These are phyloP conservation scores for Nicotiana attenuata DNA, from an alignment of 257 asterid genomes.

Conservation along the genomic window DNA sequence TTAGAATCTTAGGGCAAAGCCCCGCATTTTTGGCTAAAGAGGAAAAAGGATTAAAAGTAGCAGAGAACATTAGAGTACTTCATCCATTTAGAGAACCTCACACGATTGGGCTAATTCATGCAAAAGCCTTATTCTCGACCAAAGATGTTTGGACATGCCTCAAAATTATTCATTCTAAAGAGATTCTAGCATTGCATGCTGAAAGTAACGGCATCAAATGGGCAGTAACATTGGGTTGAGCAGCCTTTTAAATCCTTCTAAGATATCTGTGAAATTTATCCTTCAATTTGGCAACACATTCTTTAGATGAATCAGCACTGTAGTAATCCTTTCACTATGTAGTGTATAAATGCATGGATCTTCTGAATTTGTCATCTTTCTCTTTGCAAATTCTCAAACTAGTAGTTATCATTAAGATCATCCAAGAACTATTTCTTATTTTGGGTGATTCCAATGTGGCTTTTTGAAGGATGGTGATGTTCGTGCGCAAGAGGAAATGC, in stretches of 20 bases:
- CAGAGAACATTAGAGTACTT: background rate
- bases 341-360: background rate
- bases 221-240: background rate
- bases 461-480: slow-evolving; percentile 58
- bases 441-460: background rate
- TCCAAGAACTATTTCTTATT: background rate
- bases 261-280: background rate
- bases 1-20: background rate
- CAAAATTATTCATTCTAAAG: background rate
- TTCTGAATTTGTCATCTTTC: background rate
- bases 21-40: background rate
- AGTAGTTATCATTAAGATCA: background rate
- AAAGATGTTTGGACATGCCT: background rate
- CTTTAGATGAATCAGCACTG: background rate
- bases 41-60: background rate
- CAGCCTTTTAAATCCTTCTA: background rate
- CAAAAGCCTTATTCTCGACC: background rate
- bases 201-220: background rate
- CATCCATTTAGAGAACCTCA: background rate
- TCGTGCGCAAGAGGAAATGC: slow-evolving; percentile 83
- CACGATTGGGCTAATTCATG: background rate
- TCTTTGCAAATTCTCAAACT: background rate
- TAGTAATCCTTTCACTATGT: background rate
- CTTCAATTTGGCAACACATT: background rate
- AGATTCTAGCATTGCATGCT: background rate